Evolutionary conservation across 2,329 filamentous ascomycete genomes (phyloP), one percentile per base, ranked within the genome.

Genomic region (Coleophoma eucalyptorum): DNA sequence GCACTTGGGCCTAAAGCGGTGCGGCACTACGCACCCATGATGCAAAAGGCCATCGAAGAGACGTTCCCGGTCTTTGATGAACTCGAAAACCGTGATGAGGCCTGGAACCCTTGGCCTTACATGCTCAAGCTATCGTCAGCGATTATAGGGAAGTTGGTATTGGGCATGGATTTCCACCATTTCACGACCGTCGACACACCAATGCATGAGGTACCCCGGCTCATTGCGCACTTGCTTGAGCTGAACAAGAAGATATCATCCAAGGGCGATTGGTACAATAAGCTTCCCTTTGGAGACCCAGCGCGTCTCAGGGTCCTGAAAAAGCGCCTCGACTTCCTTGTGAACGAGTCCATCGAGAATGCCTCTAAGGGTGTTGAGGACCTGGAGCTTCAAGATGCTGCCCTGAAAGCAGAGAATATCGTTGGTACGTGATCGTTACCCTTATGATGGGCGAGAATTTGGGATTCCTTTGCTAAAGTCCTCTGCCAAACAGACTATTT

Each of bases 81-180:
- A n/a, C 31, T 59, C 3, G 58, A 60, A 19, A 41, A 48, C 65
- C 65, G 5, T 69, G 69, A 69, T 62, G 56, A 69, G 64, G 13
- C 62, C 72, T 1, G 72, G 73, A 77, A 78, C 52, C 72, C 72
- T 1, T 78, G 76, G 46, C 69, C 71, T 40, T 76, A 74, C 51
- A 77, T 76, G 73, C 51, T 76, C 19, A 77, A 77, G 56, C 65
- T 77, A 1, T 70, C 64, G 0, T 72, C 72, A 0, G 67, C 72
- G 43, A 66, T 69, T 0, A 66, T 77, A 4, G 71, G 72, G 19
- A 73, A 75, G 53, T 53, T 78, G 11, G 69, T 66, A 0, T 64
- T 77, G 1, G 72, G 70, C 0, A 53, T 71, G 51, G 73, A 77
- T 26, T 67, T 77, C 46, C 52, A 71, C 8, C 74, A 78, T 49